A percentile compares a stretch with the other conserved stretches of the same genome.
Conservation (phyloP, 2,329 filamentous ascomycete genomes). For the Exophiala viscosa region DNA sequence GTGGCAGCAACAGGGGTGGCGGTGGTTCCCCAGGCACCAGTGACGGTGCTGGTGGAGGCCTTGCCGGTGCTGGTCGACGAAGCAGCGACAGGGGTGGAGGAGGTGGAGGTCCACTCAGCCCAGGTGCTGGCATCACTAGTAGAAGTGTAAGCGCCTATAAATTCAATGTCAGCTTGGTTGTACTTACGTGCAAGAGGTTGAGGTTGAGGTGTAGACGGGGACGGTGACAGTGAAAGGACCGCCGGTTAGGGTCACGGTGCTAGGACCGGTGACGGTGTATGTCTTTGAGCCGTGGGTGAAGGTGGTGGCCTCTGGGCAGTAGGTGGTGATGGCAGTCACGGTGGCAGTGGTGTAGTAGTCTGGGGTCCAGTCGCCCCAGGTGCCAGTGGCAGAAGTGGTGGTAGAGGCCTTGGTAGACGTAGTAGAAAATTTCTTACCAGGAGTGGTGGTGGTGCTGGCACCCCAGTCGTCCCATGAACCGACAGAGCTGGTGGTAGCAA, state of each 20-base stretch:
- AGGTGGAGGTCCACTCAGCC: conserved; percentile 5
- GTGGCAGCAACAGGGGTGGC: background rate
- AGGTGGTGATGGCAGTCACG: conserved; percentile 30
- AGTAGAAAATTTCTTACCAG: conserved; percentile 11
- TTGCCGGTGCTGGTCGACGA: background rate
- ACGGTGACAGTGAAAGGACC: conserved; percentile 31
- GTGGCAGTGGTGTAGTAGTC: conserved; percentile 26
- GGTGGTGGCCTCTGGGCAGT: conserved; percentile 24
- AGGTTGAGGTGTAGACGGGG: conserved; percentile 26
- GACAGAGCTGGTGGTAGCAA: background rate
- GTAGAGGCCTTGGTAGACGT: conserved; percentile 5
- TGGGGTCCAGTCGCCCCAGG: conserved; percentile 25
- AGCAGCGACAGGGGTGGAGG: conserved; percentile 7
- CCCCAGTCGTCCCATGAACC: conserved; percentile 13
- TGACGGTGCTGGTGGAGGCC: background rate
- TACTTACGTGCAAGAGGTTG: conserved; percentile 25
- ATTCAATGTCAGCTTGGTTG: conserved; percentile 1
- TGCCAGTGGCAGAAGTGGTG: conserved; percentile 8
- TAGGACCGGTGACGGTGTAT: conserved; percentile 27
- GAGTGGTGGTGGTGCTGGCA: conserved; percentile 6
- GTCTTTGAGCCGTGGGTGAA: conserved; percentile 28
- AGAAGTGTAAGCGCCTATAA: background rate
- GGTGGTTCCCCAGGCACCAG: conserved; percentile 3
- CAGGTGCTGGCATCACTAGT: conserved; percentile 12
- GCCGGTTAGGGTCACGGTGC: conserved; percentile 31